Conservation (phyloP, 805 yeast species). For the Kodamaea kakaduensis region DNA sequence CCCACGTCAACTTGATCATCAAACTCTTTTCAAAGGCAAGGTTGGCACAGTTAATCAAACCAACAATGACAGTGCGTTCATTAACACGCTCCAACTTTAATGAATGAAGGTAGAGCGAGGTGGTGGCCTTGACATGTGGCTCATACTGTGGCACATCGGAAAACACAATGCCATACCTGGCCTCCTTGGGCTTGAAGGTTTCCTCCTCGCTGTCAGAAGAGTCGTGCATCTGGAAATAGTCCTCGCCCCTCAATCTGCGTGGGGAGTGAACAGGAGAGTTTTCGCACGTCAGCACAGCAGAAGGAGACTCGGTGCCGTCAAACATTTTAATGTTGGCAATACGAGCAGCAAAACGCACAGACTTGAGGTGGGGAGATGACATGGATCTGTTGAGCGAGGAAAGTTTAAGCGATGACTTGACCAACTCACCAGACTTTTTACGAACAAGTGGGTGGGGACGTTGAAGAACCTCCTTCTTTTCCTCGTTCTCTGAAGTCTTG, state of each 20-base stretch:
- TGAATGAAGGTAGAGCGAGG: constrained; percentile 16
- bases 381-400: constrained; percentile 19
- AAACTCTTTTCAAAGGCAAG: constrained; percentile 35
- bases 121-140: constrained; percentile 13
- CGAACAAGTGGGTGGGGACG: constrained; percentile 11
- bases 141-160: constrained; percentile 13
- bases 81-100: constrained; percentile 5
- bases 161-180: constrained; percentile 11
- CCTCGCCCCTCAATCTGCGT: constrained; percentile 9
- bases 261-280: constrained; percentile 47
- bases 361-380: constrained; percentile 39
- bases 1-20: constrained; percentile 44
- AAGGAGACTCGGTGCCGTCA: constrained; percentile 57
- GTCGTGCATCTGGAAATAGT: constrained; percentile 26
- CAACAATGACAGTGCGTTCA: constrained; percentile 3
- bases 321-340: constrained; percentile 63
- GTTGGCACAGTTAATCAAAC: constrained; percentile 19
- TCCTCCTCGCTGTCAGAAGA: constrained; percentile 23
- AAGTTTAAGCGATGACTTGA: constrained; percentile 23
- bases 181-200: constrained; percentile 8
- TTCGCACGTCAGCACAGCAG: constrained; percentile 53
- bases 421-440: constrained; percentile 21
- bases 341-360: constrained; percentile 61
- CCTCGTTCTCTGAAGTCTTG: too few species aligned
- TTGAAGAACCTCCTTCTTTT: constrained; percentile 1